Evolutionary conservation across 164 flowering plant species (phyloP).

Genomic region (Kingdonia uniflora): DNA sequence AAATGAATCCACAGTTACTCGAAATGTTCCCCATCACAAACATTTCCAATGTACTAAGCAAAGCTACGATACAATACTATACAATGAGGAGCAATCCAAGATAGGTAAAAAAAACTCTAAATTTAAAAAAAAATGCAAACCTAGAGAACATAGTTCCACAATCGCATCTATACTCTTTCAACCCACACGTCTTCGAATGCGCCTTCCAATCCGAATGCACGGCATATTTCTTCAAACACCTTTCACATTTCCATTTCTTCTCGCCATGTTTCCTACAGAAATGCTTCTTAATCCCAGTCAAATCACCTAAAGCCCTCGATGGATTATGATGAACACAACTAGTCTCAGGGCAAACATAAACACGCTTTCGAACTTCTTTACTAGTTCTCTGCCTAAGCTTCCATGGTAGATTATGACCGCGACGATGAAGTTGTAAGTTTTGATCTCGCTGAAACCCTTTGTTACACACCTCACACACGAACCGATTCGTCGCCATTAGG

Average conservation of each 20-base stretch:
- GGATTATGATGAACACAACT: constrained; percentile 80
- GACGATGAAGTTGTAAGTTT: constrained; percentile 67
- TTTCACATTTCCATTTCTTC: constrained; percentile 89
- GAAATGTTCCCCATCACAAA: no score
- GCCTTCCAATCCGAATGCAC: constrained; percentile 94
- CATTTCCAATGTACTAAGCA: no score
- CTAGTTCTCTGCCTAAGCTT: constrained; percentile 54
- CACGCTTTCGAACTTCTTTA: constrained; percentile 51
- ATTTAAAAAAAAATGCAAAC: constrained; percentile 30
- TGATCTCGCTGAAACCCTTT: constrained; percentile 79
- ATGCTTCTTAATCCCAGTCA: constrained; percentile 87
- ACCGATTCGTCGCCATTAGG: constrained; percentile 64
- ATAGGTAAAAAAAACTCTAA: no score
- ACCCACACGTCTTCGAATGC: constrained; percentile 79
- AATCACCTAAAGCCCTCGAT: constrained; percentile 73
- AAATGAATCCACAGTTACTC: no score
- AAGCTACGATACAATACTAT: no score
- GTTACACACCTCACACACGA: constrained; percentile 74
- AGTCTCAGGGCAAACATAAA: constrained; percentile 74
- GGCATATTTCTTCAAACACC: constrained; percentile 81
- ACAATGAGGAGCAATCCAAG: no score
- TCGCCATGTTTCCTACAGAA: constrained; percentile 83
- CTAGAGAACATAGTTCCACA: constrained; percentile 87
- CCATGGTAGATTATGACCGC: constrained; percentile 78
- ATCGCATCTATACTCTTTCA: constrained; percentile 75